Base-by-base conservation (phyloP, 2,329 filamentous ascomycete genomes). In the Alternaria postmessia region DNA sequence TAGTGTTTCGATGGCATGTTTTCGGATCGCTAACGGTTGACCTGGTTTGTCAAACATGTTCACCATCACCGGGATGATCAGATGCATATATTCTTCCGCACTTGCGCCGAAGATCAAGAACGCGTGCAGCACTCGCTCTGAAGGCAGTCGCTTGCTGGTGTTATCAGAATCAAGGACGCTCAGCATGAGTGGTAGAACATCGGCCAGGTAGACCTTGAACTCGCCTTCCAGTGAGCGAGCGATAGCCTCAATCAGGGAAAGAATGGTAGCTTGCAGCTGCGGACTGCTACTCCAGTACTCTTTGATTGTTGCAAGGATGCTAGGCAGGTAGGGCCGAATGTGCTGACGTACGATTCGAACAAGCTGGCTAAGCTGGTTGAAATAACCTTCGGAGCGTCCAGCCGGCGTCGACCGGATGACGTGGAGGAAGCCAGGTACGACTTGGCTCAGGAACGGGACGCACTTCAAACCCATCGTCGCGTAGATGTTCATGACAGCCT, bases 401-500 rank as follows among this genome's bases (percentile, higher is more conserved):
- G 87, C 84, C 16, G 92, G 88, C 6, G 94, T 93, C 51, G 90
- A 91, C 68, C 91, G 87, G 62, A 99, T 97, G 57, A 99, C 94
- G 16, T 88, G 85, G 42, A 99, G 85, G 74, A 99, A 99, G 0
- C 93, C 95, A 0, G 96, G 95, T 32, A 99, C 92, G 62, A 99
- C 97, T 62, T 95, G 91, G 62, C 92, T 91, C 1, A 99, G 87
- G 78, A 98, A 99, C 0, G 93, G 91, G 8, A 99, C 94, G 76
- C 95, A 99, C 76, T 98, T 97, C 69, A 99, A 82, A 2, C 95
- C 95, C 62, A 99, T 86, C 0, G 96, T 99, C 69, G 95, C 92
- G 81, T 99, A 99, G 60, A 99, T 99, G 69, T 93, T 97, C 89
- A 99, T 98, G 70, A 99, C 96, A 5, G 95, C 95, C 77, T 98